Evolutionary conservation across 2,329 filamentous ascomycete genomes (phyloP).

Genomic region (Ophiognomonia clavigignenti-juglandacearum): DNA sequence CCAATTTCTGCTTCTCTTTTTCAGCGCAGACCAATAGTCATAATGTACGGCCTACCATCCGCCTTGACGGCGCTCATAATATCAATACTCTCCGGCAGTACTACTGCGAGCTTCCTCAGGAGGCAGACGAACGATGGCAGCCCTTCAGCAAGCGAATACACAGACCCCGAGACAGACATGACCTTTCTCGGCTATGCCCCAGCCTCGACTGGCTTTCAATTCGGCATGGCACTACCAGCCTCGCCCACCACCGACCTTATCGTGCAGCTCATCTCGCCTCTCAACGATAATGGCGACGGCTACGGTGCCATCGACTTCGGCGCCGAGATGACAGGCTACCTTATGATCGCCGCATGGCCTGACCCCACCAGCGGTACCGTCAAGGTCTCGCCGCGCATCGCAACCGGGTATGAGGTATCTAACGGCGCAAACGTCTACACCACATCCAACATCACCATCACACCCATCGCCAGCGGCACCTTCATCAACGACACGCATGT

Average conservation of each 20-base stretch:
- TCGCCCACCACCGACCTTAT: conserved; percentile 14
- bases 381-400: conserved; percentile 24
- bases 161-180: conserved; percentile 13
- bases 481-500: conserved; percentile 48
- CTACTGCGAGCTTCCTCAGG: conserved; percentile 1
- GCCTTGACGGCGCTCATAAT: conserved; percentile 2
- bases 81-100: conserved; percentile 1
- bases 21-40: no score
- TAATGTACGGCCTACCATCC: conserved; percentile 6
- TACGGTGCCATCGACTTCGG: conserved; percentile 17
- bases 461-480: conserved; percentile 45
- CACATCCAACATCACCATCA: conserved; percentile 33
- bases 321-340: conserved; percentile 17
- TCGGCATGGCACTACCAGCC: conserved; percentile 15
- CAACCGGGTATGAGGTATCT: conserved; percentile 31
- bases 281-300: conserved; percentile 12
- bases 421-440: conserved; percentile 37
- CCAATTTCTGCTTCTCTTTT: conserved; percentile 7
- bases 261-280: conserved; percentile 15
- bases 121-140: conserved; percentile 5
- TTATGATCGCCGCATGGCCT: conserved; percentile 46
- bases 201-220: conserved; percentile 8
- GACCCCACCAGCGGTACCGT: conserved; percentile 33
- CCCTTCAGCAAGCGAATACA: conserved; percentile 7
- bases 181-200: conserved; percentile 15